Evolutionary conservation across 805 yeast genomes (phyloP).

Genomic region (Metschnikowia henanensis): DNA sequence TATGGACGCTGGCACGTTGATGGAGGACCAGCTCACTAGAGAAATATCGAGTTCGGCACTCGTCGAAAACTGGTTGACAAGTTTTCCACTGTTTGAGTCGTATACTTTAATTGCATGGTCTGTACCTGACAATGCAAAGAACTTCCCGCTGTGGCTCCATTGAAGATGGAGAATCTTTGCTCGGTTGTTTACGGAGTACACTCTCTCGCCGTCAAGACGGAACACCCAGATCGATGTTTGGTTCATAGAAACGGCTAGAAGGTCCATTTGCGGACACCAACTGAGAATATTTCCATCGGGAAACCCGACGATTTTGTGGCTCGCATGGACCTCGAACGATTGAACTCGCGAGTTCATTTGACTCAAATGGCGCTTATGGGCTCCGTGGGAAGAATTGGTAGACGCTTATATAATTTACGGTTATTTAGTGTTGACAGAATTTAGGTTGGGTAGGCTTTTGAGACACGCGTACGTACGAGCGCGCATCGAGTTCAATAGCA

Average conservation of each 20-base stretch:
- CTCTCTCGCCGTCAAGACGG: constrained; percentile 52
- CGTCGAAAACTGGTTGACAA: constrained; percentile 27
- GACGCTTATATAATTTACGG: no score
- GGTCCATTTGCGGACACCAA: constrained; percentile 56
- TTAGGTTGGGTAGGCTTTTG: no score
- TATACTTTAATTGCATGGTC: constrained; percentile 45
- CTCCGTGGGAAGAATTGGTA: no score
- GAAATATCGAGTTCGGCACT: constrained; percentile 17
- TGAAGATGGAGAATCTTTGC: constrained; percentile 31
- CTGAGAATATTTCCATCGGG: constrained; percentile 40
- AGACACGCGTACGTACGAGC: no score
- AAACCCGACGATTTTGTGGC: constrained; percentile 20
- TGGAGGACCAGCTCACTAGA: constrained; percentile 19
- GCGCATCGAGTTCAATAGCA: no score
- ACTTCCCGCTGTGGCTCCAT: constrained; percentile 38
- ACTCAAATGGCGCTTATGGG: no score
- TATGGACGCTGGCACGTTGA: constrained; percentile 5
- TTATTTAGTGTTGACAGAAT: no score
- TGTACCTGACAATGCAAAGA: constrained; percentile 45
- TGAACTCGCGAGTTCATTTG: not conserved
- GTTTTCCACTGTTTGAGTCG: constrained; percentile 47
- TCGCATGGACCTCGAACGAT: constrained; percentile 9
- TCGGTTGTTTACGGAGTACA: constrained; percentile 46
- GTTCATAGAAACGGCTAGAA: constrained; percentile 53
- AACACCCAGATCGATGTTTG: constrained; percentile 49